These are phyloP conservation scores for Blastocystis sp. DNA, from an alignment of 352 stramenopile genomes.

Conservation along the genomic window DNA sequence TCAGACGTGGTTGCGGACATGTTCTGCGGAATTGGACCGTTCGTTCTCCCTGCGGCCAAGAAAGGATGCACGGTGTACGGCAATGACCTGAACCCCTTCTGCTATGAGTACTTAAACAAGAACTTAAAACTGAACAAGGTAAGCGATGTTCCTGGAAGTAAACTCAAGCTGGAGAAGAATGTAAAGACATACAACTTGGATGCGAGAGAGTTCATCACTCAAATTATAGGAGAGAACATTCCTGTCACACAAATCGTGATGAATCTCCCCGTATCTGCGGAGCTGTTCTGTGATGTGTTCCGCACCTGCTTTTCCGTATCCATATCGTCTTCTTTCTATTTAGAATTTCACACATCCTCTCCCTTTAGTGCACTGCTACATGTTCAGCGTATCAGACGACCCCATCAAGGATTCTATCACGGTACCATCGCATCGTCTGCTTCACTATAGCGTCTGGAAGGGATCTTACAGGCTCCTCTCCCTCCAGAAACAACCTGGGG, in stretches of 20 bases:
- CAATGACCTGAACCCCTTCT: constrained; percentile 81
- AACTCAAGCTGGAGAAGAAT: constrained; percentile 63
- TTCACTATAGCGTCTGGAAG: constrained; percentile 70
- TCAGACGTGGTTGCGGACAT: constrained; percentile 75
- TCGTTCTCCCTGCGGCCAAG: constrained; percentile 76
- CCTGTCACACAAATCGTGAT: constrained; percentile 78
- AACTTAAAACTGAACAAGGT: constrained; percentile 78
- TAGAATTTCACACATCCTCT: constrained; percentile 48
- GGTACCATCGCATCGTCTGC: constrained; percentile 65
- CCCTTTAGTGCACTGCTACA: constrained; percentile 56
- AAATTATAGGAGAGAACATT: constrained; percentile 70
- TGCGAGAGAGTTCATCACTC: constrained; percentile 72
- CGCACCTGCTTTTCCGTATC: constrained; percentile 15
- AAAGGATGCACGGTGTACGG: constrained; percentile 74
- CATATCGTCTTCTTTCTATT: neutral
- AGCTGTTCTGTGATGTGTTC: constrained; percentile 70
- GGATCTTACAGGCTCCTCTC: constrained; percentile 70
- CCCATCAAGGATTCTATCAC: constrained; percentile 72
- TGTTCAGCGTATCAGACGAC: constrained; percentile 65
- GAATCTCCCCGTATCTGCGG: constrained; percentile 77
- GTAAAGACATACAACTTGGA: constrained; percentile 76
- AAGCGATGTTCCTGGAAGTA: constrained; percentile 53
- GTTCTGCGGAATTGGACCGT: constrained; percentile 82
- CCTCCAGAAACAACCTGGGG: constrained; percentile 68
- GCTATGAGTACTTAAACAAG: constrained; percentile 72